Conservation (phyloP, 129 eudicot species). For the Apium graveolens region DNA sequence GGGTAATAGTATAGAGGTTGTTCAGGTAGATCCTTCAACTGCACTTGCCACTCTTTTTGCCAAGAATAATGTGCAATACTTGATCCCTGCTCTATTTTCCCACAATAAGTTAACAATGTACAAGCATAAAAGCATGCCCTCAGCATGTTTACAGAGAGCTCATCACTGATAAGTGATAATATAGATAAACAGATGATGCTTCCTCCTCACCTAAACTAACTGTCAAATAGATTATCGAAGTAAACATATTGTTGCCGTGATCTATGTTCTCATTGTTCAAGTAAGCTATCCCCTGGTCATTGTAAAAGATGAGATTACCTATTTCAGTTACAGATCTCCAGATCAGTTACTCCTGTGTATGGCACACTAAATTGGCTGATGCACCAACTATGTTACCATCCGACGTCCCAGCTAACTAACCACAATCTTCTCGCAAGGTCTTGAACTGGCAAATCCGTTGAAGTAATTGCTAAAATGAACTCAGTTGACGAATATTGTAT, state of each 20-base stretch:
- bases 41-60: not conserved
- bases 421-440: constrained; percentile 69
- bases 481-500: constrained; percentile 12
- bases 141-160: constrained; percentile 41
- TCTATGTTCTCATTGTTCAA: constrained; percentile 35
- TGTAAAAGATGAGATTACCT: constrained; percentile 67
- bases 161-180: constrained; percentile 12
- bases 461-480: constrained; percentile 35
- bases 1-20: not conserved
- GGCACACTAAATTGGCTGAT: constrained; percentile 66
- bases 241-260: constrained; percentile 34
- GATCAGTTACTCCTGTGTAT: constrained; percentile 60
- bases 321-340: constrained; percentile 63
- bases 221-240: constrained; percentile 33
- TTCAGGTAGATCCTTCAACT: not conserved
- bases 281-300: constrained; percentile 22
- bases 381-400: constrained; percentile 51
- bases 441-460: constrained; percentile 43
- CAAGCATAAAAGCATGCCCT: constrained; percentile 43
- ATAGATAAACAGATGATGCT: constrained; percentile 20
- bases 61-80: not conserved
- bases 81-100: not conserved
- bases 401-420: constrained; percentile 20
- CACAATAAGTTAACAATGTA: not conserved
- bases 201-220: constrained; percentile 46